Conservation (phyloP, 208 protist species). For the Wallacemonas sp. region DNA sequence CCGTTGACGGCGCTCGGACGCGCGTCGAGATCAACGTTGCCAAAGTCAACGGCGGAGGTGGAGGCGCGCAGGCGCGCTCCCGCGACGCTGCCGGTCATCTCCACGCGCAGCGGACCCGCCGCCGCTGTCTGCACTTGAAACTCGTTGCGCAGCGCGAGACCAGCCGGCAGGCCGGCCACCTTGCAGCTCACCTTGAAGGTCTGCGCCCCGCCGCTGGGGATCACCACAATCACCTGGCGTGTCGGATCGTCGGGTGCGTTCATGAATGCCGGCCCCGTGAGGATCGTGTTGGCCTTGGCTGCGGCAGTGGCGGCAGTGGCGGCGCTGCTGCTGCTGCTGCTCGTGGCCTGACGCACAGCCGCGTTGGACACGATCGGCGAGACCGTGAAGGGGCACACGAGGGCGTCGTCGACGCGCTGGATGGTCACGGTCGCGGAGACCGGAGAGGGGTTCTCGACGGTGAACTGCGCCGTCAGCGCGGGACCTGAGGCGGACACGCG, state of each 20-base stretch:
- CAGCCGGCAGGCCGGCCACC: constrained; percentile 29
- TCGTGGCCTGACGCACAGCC: background rate
- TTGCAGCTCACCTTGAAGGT: constrained; percentile 54
- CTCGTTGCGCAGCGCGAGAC: constrained; percentile 32
- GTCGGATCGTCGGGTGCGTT: background rate
- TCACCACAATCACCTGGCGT: constrained; percentile 7
- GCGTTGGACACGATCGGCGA: constrained; percentile 18
- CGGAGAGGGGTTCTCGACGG: constrained; percentile 75
- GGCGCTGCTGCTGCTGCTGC: background rate
- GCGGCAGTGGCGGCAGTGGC: background rate
- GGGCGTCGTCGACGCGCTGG: constrained; percentile 31
- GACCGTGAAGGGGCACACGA: constrained; percentile 53
- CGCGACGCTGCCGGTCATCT: constrained; percentile 38
- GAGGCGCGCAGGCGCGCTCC: constrained; percentile 64
- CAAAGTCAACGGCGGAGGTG: constrained; percentile 72
- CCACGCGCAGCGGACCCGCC: constrained; percentile 67
- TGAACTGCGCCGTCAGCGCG: constrained; percentile 36
- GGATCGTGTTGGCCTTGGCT: background rate
- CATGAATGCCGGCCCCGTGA: constrained; percentile 2
- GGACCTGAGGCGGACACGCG: constrained; percentile 15
- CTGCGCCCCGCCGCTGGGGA: constrained; percentile 52
- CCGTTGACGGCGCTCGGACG: constrained; percentile 16
- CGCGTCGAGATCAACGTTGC: constrained; percentile 69
- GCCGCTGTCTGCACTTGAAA: constrained; percentile 58
- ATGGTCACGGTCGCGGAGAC: constrained; percentile 69